Conservation (phyloP, 768 basidiomycete genomes). For the Chiua virens region DNA sequence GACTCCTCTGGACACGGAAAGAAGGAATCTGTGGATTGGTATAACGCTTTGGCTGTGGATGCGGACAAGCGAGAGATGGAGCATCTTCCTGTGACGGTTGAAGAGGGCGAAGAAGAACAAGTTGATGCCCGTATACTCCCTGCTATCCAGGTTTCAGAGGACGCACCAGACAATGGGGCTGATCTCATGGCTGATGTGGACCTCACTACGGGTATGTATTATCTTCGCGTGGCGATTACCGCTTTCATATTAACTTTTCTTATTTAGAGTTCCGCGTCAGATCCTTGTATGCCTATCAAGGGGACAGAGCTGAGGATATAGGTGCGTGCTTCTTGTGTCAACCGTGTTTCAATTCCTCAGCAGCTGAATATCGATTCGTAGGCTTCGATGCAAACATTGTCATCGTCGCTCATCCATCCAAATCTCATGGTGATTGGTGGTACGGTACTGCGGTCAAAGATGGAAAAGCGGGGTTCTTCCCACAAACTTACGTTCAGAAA, state of each 20-base stretch:
- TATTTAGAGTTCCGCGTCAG: conserved; percentile 68
- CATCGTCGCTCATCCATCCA: conserved; percentile 82
- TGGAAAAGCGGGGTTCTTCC: conserved; percentile 84
- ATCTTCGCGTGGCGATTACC: neutral
- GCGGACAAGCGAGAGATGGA: conserved; percentile 47
- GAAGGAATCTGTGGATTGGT: conserved; percentile 90
- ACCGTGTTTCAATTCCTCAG: conserved; percentile 2
- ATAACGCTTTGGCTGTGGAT: conserved; percentile 73
- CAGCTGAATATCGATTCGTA: conserved; percentile 27
- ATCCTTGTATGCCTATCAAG: conserved; percentile 82
- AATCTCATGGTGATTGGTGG: conserved; percentile 90
- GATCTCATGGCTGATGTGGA: conserved; percentile 77
- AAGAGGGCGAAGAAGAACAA: conserved; percentile 62
- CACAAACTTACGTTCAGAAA: conserved; percentile 81
- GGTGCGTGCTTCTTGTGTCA: conserved; percentile 46
- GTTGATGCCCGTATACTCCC: conserved; percentile 39
- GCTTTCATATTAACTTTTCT: neutral
- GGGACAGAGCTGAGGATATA: conserved; percentile 86
- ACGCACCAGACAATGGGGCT: conserved; percentile 36
- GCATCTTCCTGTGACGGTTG: conserved; percentile 51
- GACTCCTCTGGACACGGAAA: conserved; percentile 40
- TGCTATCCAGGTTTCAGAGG: conserved; percentile 56
- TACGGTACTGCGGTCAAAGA: conserved; percentile 69
- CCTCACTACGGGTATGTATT: conserved; percentile 52
- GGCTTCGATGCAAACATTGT: conserved; percentile 81